These are phyloP conservation scores for Diplodia corticola DNA, from an alignment of 2,329 filamentous ascomycete species.

Conservation along the genomic window DNA sequence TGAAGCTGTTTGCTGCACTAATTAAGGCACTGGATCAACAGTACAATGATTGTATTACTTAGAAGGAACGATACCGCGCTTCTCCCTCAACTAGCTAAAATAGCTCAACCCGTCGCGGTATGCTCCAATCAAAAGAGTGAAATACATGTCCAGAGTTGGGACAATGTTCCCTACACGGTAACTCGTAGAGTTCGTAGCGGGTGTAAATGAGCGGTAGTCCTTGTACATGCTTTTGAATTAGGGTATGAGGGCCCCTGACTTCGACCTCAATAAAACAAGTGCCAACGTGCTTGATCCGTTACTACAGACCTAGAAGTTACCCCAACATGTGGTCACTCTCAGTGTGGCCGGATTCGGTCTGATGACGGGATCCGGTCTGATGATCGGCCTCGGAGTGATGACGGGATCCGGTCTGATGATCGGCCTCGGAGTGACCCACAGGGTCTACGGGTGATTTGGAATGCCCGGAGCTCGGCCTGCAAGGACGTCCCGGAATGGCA, in stretches of 20 bases:
- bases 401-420: neutral
- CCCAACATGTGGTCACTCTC: neutral
- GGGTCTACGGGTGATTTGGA: neutral
- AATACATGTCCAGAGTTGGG: neutral
- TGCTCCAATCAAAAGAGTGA: neutral
- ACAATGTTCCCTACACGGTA: neutral
- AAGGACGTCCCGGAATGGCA: neutral
- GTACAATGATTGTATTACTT: constrained; percentile 9
- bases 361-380: too few relatives aligned
- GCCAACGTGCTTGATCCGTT: neutral
- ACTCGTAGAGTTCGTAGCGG: neutral
- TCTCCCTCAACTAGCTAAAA: neutral
- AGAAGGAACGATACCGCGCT: neutral
- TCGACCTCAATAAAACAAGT: neutral
- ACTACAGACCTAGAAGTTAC: neutral
- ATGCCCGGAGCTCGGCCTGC: neutral
- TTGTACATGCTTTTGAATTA: neutral
- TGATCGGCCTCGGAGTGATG: too few relatives aligned
- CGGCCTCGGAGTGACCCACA: too few relatives aligned
- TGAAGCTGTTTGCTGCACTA: neutral
- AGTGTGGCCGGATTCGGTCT: neutral
- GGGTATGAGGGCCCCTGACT: neutral
- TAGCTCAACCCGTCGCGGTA: too few relatives aligned
- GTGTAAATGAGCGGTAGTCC: neutral
- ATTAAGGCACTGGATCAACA: neutral